Base-by-base conservation (phyloP, 1,284 basidiomycete genomes). In the Cutaneotrichosporon curvatum region DNA sequence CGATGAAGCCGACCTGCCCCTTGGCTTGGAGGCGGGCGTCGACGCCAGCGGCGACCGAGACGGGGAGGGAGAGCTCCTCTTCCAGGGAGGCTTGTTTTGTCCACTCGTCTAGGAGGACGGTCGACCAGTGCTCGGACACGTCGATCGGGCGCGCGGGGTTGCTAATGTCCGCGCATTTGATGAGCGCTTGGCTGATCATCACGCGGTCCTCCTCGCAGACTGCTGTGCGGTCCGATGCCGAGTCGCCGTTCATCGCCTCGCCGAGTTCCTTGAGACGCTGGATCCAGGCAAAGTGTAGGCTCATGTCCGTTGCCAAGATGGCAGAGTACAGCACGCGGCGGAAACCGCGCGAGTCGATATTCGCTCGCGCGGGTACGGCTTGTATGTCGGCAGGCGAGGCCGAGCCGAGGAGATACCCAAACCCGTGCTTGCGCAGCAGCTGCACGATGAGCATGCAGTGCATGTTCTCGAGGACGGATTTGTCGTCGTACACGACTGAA, bases 101-200 rank as follows among this genome's bases (percentile, higher is more conserved):
- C 92, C 92, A 96, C 71, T 96, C 92, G 45, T 83, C 77, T 65
- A 85, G 79, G 25, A 96, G 73, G 1, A 87, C 88, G 7, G 81
- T 77, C 4, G 89, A 89, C 91, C 91, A 96, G 58, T 89, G 83
- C 61, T 87, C 80, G 3, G 88, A 89, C 9, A 94, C 84, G 19
- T 79, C 75, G 54, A 89, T 87, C 1, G 91, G 91, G n/a, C 91
- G 87, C 53, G 85, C 83, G 11, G 91, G 90, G 68, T 96, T 96
- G 65, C 87, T 91, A 63, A 96, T 96, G 72, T 96, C 91, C 11
- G 89, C 89, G 62, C 90, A 94, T 71, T 96, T 96, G 70, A 96
- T 84, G 42, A 96, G 74, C 4, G 85, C 85, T 61, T 95, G 87
- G 63, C 86, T 90, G n/a, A 90, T 70, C 47, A 92, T 71, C 20